A percentile compares a stretch with the other conserved stretches of the same genome.
These are phyloP conservation scores for Tolypocladium tundrense DNA, from an alignment of 2,329 filamentous ascomycete genomes.

Conservation along the genomic window DNA sequence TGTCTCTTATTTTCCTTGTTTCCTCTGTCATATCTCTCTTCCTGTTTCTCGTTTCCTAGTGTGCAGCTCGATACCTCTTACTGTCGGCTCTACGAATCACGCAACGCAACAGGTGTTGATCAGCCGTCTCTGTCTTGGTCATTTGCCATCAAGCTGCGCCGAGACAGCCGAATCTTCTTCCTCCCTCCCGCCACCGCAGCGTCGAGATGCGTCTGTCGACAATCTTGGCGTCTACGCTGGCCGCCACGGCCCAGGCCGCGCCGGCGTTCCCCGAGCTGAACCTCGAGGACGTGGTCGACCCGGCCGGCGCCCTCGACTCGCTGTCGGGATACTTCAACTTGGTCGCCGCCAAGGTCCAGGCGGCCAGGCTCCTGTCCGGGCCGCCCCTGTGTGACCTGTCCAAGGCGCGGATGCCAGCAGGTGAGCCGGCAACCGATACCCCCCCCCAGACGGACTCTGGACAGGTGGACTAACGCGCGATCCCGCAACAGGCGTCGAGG, in stretches of 20 bases:
- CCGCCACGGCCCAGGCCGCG: conserved; percentile 34
- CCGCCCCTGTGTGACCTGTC: conserved; percentile 44
- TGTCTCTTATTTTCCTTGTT: neutral
- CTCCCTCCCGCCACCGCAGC: conserved; percentile 1
- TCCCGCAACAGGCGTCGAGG: conserved; percentile 33
- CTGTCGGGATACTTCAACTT: conserved; percentile 52
- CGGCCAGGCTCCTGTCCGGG: conserved; percentile 27
- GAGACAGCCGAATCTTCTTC: conserved; percentile 4
- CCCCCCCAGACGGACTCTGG: neutral
- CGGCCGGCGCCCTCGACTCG: conserved; percentile 29
- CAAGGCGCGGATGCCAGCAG: conserved; percentile 37
- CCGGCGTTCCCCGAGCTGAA: conserved; percentile 29
- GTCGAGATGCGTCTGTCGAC: conserved; percentile 40
- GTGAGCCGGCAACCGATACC: conserved; percentile 21
- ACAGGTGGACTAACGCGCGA: neutral
- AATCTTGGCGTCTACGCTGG: conserved; percentile 33
- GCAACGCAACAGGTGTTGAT: neutral
- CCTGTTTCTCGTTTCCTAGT: neutral
- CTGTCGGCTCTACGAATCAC: neutral
- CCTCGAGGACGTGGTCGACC: conserved; percentile 23
- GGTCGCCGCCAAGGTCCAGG: conserved; percentile 44
- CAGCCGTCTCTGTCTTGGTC: neutral
- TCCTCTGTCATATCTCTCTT: neutral
- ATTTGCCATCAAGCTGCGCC: neutral
- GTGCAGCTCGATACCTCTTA: neutral